Conservation (phyloP, 1,139 yeast species). For the Nematodospora anomalae region DNA sequence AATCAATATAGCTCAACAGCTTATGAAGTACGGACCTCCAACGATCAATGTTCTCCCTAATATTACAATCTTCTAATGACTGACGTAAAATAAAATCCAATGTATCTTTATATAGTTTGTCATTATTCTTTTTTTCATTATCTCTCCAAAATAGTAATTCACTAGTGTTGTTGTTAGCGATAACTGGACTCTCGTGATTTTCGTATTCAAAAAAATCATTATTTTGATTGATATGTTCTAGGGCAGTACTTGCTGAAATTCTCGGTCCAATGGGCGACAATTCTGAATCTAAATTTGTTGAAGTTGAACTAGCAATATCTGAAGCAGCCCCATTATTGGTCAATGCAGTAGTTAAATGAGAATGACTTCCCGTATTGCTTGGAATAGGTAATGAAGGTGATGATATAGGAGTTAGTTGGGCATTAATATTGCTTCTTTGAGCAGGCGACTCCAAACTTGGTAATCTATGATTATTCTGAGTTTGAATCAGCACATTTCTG, state of each 20-base stretch:
- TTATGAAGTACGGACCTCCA: constrained; percentile 33
- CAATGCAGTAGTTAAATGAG: constrained; percentile 16
- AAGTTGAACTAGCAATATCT: constrained; percentile 8
- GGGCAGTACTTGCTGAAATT: constrained; percentile 12
- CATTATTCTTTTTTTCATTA: constrained; percentile 7
- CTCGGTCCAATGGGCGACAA: constrained; percentile 12
- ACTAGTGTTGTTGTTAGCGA: background rate
- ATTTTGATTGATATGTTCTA: constrained; percentile 4
- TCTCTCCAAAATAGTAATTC: constrained; percentile 6
- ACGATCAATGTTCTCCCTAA: constrained; percentile 42
- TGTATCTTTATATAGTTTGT: constrained; percentile 23
- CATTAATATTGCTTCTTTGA: constrained; percentile 3
- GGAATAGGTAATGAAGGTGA: constrained; percentile 18
- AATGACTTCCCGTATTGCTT: constrained; percentile 12
- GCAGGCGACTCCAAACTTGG: constrained; percentile 23
- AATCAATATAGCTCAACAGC: constrained; percentile 27
- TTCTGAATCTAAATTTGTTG: constrained; percentile 9
- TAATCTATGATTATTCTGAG: constrained; percentile 21
- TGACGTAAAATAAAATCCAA: constrained; percentile 54
- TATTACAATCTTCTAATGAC: constrained; percentile 59
- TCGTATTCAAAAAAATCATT: constrained; percentile 9
- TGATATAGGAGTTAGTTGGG: constrained; percentile 19
- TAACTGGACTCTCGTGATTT: background rate
- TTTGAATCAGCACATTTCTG: constrained; percentile 30
- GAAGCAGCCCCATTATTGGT: constrained; percentile 6